These are phyloP conservation scores for Diospyros kaki DNA, from an alignment of 148 eudicot genomes.

Conservation along the genomic window DNA sequence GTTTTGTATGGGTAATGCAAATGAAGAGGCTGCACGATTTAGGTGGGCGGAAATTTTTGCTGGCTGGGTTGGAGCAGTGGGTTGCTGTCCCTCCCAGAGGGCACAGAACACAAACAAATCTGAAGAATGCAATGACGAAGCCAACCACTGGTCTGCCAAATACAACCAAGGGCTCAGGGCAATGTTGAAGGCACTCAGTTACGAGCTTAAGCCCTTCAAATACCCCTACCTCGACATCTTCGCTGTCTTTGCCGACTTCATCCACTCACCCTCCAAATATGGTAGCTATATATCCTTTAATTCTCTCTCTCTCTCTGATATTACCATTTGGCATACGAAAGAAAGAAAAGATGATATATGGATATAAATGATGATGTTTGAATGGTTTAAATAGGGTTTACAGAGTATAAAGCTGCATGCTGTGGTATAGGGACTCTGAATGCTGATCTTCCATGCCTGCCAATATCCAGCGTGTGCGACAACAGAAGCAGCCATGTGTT, in stretches of 20 bases:
- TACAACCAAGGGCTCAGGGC: slow-evolving; percentile 53
- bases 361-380: too few species aligned
- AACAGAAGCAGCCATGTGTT: slow-evolving; percentile 61
- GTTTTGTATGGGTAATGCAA: too few species aligned
- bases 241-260: too few species aligned
- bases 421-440: slow-evolving; percentile 68
- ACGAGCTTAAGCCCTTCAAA: too few species aligned
- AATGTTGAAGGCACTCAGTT: slow-evolving; percentile 17
- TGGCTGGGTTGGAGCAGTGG: slow-evolving; percentile 44
- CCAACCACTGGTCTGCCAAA: slow-evolving; percentile 47
- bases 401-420: slow-evolving; percentile 63
- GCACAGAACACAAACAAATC: slow-evolving; percentile 19
- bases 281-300: too few species aligned
- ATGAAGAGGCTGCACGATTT: slow-evolving; percentile 32
- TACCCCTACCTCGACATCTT: too few species aligned
- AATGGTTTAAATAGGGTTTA: slow-evolving; percentile 44
- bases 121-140: slow-evolving; percentile 49
- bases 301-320: too few species aligned
- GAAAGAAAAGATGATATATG: too few species aligned
- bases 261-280: too few species aligned
- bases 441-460: slow-evolving; percentile 51
- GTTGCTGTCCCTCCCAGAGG: slow-evolving; percentile 66
- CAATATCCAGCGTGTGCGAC: slow-evolving; percentile 45
- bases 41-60: slow-evolving; percentile 55
- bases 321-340: too few species aligned